Percentiles rank a stretch among this genome's conserved stretches.
These are phyloP conservation scores for Fusarium succisae DNA, from an alignment of 2,329 filamentous ascomycete species.

Conservation along the genomic window DNA sequence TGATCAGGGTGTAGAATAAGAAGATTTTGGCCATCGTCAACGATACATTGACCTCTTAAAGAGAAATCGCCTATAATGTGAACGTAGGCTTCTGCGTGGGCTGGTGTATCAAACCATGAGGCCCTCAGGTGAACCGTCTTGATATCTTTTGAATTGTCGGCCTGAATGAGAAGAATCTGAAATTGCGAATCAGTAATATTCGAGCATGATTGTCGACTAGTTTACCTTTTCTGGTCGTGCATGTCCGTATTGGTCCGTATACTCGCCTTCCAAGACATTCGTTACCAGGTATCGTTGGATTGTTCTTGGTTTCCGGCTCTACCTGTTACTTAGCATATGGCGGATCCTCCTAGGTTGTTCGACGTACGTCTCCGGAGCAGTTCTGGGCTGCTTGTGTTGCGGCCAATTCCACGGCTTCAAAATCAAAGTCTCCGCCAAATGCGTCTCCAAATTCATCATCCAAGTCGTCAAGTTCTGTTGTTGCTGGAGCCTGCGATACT, in stretches of 20 bases:
- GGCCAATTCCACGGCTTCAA: slow-evolving; percentile 77
- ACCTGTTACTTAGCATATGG: slow-evolving; percentile 70
- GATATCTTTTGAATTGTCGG: slow-evolving; percentile 73
- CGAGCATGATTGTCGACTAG: neutral
- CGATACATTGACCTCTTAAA: slow-evolving; percentile 74
- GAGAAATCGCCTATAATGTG: slow-evolving; percentile 87
- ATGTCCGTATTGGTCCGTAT: slow-evolving; percentile 69
- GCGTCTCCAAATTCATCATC: slow-evolving; percentile 51
- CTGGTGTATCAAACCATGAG: slow-evolving; percentile 86
- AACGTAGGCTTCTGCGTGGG: slow-evolving; percentile 78
- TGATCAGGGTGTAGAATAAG: slow-evolving; percentile 95
- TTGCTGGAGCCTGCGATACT: slow-evolving; percentile 12
- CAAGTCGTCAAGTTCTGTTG: slow-evolving; percentile 4
- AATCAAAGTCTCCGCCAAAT: slow-evolving; percentile 79
- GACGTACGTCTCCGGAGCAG: slow-evolving; percentile 51
- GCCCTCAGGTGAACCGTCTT: slow-evolving; percentile 81
- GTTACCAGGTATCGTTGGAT: slow-evolving; percentile 90
- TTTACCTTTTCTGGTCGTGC: slow-evolving; percentile 76
- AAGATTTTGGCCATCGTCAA: slow-evolving; percentile 85
- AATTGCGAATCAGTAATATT: slow-evolving; percentile 24
- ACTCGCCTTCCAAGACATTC: slow-evolving; percentile 75
- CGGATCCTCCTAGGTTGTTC: slow-evolving; percentile 37
- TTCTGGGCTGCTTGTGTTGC: slow-evolving; percentile 72
- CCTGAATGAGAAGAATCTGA: slow-evolving; percentile 83
- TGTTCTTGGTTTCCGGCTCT: slow-evolving; percentile 74